A percentile compares a stretch with the other conserved stretches of the same genome.
Conservation (phyloP, 305 asterid species). For the Caryopteris hybrid region DNA sequence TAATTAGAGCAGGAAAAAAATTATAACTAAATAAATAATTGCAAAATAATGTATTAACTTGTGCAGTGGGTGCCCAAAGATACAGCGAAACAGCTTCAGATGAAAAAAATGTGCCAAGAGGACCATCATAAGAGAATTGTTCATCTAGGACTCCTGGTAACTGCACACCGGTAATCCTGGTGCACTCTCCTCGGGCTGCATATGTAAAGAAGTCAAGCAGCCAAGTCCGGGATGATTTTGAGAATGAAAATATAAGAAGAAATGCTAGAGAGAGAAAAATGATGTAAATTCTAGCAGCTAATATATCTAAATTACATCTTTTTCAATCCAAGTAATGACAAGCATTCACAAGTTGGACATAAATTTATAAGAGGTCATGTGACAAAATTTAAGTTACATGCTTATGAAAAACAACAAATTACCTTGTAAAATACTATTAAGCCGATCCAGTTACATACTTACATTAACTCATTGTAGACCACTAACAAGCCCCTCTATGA, state of each 20-base stretch:
- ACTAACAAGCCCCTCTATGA: background rate
- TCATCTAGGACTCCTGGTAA: slow-evolving; percentile 94
- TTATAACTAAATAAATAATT: background rate
- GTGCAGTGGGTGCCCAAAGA: slow-evolving; percentile 99
- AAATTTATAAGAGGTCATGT: background rate
- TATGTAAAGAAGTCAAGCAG: slow-evolving; percentile 11
- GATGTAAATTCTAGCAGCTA: background rate
- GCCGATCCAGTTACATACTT: slow-evolving; percentile 12
- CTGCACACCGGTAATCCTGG: slow-evolving; percentile 73
- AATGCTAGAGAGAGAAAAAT: background rate
- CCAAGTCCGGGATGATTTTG: background rate
- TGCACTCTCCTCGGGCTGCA: slow-evolving; percentile 67
- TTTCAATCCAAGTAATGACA: background rate
- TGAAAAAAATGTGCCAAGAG: slow-evolving; percentile 73
- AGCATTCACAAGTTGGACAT: background rate
- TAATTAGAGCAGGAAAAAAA: background rate
- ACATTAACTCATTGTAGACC: background rate
- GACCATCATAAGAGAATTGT: slow-evolving; percentile 71
- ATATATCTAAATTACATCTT: background rate
- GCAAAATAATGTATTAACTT: slow-evolving; percentile 37
- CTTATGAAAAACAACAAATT: background rate
- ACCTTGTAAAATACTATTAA: background rate
- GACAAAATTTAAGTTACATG: background rate
- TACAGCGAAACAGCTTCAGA: slow-evolving; percentile 53
- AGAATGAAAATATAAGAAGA: background rate